Evolutionary conservation across 495 filamentous ascomycete genomes (phyloP), one percentile per base, ranked within the genome.

Genomic region (Hypoxylon cercidicola): DNA sequence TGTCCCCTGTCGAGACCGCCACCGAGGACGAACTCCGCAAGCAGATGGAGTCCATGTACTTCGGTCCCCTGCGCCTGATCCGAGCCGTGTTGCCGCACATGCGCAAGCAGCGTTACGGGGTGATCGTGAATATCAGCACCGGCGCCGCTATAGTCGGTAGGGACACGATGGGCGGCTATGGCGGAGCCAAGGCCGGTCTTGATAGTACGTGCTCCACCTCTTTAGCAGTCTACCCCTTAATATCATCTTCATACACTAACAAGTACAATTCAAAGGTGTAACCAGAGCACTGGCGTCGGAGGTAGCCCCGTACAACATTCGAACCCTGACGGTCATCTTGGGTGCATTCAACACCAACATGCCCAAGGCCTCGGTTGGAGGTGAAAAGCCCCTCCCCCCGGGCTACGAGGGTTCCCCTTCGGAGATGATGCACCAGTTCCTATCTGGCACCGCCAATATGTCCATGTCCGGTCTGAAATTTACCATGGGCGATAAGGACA

Each of bases 291-390:
- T 85, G 0, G 78, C 81, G 0, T 81, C 79, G 34, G 84, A 87
- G 47, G 70, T 87, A 0, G 72, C 77, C 0, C 71, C 78, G 0
- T 85, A 81, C 69, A 80, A 81, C 13, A 78, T 86, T 37, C 74
- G 82, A 1, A 54, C 72, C 5, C 50, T 85, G 46, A 79, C 76
- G 6, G 78, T 85, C 10, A 62, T 72, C 19, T 71, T 81, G 7
- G 82, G 82, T 0, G 75, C 75, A 0, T 85, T 86, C 69, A 78
- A 79, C 41, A 85, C 83, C 4, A 76, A 79, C 23, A 77, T 87
- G 53, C 60, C 57, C 4, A 77, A 73, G 37, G 43, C 59, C 7
- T 62, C 59, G 5, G 3, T 48, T 1, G 46, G 75, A 0, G 67
- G 73, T n/a, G 48, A 72, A 40, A 71, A 46, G 0, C 73, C 78